Evolutionary conservation across 257 asterid genomes (phyloP), one percentile per base, ranked within the genome.

Genomic region (Nicotiana paniculata): DNA sequence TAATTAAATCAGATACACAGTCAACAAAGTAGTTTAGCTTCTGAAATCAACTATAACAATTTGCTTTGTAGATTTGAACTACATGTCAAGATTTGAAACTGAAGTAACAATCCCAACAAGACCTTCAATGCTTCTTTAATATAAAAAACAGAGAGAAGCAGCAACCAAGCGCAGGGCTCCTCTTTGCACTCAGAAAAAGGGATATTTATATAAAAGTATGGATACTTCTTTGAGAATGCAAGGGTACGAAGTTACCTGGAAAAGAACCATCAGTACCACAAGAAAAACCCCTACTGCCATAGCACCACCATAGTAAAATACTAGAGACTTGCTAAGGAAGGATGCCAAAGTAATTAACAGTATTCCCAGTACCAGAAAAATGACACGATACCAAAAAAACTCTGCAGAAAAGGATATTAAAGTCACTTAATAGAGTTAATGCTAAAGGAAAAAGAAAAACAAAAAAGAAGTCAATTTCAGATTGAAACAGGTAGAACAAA

Each of bases 301-400:
- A 18, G 97, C 97, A 89, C 97, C 86, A 77, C 97, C 57, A 80
- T 96, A 96, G 88, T 93, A 96, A 86, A 94, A 91, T 64, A 90
- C 90, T 81, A 96, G 81, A 81, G 97, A 94, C 86, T 91, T 86
- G 90, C 98, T 94, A 78, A 93, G 93, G 90, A 82, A 86, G 81
- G 95, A 85, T 80, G 98, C 97, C 81, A 90, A 72, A 69, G 88
- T 83, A 92, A 94, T 69, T 88, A 93, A 48, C 57, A 83, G 64
- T 63, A 90, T 75, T 67, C 99, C 99, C 86, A 86, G 57, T 66
- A 89, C 91, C 87, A 94, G 91, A 91, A 96, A 92, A 28, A 90
- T 26, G 64, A 92, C 78, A 80, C 99, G 90, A 70, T 93, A 91
- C 83, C 76, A 59, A 85, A 76, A 90, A 83, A 91, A 88, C 35